Evolutionary conservation across 169 alveolate genomes (phyloP).

Genomic region (Eimeria falciformis): DNA sequence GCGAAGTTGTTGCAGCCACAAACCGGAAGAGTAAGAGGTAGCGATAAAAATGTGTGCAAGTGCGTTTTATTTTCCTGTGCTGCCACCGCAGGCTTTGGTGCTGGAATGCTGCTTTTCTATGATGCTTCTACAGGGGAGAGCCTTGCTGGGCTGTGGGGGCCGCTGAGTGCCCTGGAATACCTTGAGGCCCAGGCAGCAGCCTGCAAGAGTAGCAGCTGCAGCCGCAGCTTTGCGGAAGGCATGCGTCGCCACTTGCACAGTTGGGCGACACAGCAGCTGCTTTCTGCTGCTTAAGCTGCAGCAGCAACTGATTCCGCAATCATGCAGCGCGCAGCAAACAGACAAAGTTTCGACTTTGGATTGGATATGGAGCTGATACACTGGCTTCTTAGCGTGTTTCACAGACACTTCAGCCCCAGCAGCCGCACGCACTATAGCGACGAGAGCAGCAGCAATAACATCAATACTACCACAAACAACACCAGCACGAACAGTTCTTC

Average conservation of each 20-base stretch:
- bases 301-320: neutral
- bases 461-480: no score
- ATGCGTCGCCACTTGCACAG: neutral
- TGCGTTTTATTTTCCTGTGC: neutral
- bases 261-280: conserved; percentile 13
- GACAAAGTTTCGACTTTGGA: neutral
- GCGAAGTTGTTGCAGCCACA: neutral
- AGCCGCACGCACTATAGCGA: neutral
- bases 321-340: conserved; percentile 1
- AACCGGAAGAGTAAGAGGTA: neutral
- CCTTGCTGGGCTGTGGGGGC: neutral
- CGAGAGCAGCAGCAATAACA: neutral
- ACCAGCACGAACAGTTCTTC: neutral
- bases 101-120: neutral
- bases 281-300: neutral
- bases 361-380: neutral
- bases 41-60: neutral
- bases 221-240: neutral
- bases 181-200: neutral
- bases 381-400: neutral
- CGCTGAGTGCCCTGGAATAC: neutral
- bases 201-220: conserved; percentile 9
- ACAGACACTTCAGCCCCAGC: conserved; percentile 2
- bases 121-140: conserved; percentile 10
- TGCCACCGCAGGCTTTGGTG: neutral